Conservation (phyloP, 2,329 filamentous ascomycete genomes). For the Fusarium sp. region DNA sequence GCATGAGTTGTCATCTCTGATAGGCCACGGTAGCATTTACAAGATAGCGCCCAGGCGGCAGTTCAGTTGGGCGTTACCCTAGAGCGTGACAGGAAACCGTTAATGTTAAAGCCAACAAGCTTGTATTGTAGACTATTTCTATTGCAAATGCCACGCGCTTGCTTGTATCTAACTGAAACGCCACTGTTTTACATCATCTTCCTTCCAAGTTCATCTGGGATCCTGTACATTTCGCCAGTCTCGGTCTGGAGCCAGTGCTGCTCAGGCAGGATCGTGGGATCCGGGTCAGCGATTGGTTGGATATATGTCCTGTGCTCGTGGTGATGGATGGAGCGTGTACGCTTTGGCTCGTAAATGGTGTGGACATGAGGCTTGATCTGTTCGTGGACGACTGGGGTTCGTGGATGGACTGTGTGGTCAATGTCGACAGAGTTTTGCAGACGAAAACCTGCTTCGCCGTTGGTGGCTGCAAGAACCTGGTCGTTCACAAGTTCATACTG, state of each 20-base stretch:
- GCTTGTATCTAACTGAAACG: neutral
- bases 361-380: conserved; percentile 34
- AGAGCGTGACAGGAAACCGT: neutral
- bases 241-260: conserved; percentile 37
- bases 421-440: conserved; percentile 29
- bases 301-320: conserved; percentile 37
- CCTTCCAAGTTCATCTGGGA: conserved; percentile 34
- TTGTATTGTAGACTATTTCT: neutral
- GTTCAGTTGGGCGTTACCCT: conserved; percentile 3
- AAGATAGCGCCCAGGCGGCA: neutral
- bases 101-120: neutral
- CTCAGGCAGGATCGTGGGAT: conserved; percentile 34
- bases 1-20: neutral
- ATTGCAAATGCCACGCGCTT: conserved; percentile 9
- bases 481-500: conserved; percentile 19
- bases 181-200: conserved; percentile 14
- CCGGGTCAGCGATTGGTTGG: conserved; percentile 41
- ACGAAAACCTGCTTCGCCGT: conserved; percentile 20
- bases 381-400: conserved; percentile 32
- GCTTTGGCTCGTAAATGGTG: conserved; percentile 33
- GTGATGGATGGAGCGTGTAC: conserved; percentile 39
- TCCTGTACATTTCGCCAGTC: conserved; percentile 45
- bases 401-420: conserved; percentile 34
- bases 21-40: conserved; percentile 17
- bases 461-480: conserved; percentile 7